Evolutionary conservation across 2,329 filamentous ascomycete genomes (phyloP).

Genomic region (Blumeriella jaapii): DNA sequence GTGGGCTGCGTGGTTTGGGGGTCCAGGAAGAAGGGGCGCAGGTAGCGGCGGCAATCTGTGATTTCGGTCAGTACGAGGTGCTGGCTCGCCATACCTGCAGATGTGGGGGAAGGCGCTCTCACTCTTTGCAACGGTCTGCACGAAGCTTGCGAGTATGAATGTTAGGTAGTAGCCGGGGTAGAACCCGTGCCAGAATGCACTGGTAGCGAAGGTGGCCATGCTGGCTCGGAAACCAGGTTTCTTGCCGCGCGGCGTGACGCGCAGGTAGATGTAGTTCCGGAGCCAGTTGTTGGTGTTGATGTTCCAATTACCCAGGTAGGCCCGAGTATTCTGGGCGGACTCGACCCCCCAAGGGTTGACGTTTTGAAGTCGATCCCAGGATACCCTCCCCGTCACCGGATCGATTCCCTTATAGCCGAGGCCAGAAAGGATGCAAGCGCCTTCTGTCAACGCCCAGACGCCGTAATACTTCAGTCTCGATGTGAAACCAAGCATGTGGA

Average conservation of each 20-base stretch:
- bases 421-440: slow-evolving; percentile 84
- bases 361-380: slow-evolving; percentile 85
- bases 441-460: slow-evolving; percentile 87
- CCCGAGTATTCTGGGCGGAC: slow-evolving; percentile 83
- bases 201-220: slow-evolving; percentile 86
- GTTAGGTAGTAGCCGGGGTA: slow-evolving; percentile 92
- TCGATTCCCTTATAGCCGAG: slow-evolving; percentile 93
- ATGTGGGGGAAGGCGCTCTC: slow-evolving; percentile 30
- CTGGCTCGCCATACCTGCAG: too few species aligned
- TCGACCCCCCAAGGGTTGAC: slow-evolving; percentile 81
- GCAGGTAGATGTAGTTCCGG: slow-evolving; percentile 87
- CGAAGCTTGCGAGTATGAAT: slow-evolving; percentile 79
- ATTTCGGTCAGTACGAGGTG: too few species aligned
- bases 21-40: slow-evolving; percentile 88
- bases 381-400: slow-evolving; percentile 68
- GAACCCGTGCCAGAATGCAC: slow-evolving; percentile 96
- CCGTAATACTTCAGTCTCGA: slow-evolving; percentile 91
- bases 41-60: slow-evolving; percentile 72
- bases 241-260: slow-evolving; percentile 88
- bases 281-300: slow-evolving; percentile 98
- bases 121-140: slow-evolving; percentile 94
- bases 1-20: slow-evolving; percentile 59
- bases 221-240: slow-evolving; percentile 95
- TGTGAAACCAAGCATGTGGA: slow-evolving; percentile 77
- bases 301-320: slow-evolving; percentile 88